Conservation (phyloP, 768 basidiomycete genomes). For the Kwoniella botswanensis region DNA sequence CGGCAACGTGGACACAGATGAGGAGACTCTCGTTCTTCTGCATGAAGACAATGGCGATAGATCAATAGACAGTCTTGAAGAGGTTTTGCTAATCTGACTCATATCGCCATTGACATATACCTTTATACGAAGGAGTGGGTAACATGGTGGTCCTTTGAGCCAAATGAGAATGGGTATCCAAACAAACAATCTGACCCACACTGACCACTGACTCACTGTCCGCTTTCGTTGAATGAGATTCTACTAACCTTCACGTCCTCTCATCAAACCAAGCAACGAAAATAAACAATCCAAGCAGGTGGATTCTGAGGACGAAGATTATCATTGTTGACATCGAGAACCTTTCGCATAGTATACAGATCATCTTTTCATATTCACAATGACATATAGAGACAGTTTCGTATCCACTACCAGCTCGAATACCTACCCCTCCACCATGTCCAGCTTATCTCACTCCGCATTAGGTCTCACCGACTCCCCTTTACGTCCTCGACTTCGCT, state of each 20-base stretch:
- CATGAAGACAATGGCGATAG: no score
- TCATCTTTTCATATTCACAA: neutral
- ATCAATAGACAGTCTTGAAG: no score
- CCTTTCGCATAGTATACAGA: neutral
- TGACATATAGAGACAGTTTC: slow-evolving; percentile 31
- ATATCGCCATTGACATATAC: no score
- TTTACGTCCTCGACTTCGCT: slow-evolving; percentile 10
- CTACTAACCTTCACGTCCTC: slow-evolving; percentile 1
- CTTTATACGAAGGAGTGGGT: no score
- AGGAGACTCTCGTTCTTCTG: no score
- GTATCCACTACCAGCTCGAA: slow-evolving; percentile 30
- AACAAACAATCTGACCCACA: neutral
- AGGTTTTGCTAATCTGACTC: no score
- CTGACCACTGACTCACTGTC: neutral
- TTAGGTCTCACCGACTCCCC: slow-evolving; percentile 44
- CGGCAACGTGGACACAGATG: no score
- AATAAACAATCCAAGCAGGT: no score
- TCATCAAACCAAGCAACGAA: neutral
- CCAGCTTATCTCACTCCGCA: slow-evolving; percentile 32
- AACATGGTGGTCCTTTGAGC: no score
- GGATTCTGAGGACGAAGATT: neutral
- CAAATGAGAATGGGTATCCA: no score
- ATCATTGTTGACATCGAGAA: neutral
- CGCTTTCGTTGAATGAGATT: slow-evolving; percentile 9
- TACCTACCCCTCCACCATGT: slow-evolving; percentile 46